These are phyloP conservation scores for Diddensiella transvaalensis DNA, from an alignment of 805 yeast genomes.

Conservation along the genomic window DNA sequence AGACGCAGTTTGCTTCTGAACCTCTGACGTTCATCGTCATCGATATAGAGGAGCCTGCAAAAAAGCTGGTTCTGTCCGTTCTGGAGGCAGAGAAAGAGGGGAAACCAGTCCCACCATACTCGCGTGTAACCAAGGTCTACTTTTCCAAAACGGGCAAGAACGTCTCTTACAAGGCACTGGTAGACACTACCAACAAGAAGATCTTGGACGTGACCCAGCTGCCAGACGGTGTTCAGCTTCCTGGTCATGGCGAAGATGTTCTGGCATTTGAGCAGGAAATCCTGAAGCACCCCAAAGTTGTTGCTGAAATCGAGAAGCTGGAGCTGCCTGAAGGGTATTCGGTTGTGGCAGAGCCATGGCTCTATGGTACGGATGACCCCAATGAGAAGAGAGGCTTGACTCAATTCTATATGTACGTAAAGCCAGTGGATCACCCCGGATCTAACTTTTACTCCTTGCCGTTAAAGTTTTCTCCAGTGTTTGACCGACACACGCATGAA, in stretches of 20 bases:
- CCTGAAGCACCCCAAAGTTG: conserved; percentile 51
- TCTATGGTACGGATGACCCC: conserved; percentile 70
- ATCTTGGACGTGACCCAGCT: conserved; percentile 51
- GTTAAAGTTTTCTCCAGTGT: conserved; percentile 77
- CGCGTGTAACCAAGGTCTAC: conserved; percentile 62
- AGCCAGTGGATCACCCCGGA: conserved; percentile 38
- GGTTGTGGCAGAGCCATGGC: conserved; percentile 75
- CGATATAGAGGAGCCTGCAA: conserved; percentile 72
- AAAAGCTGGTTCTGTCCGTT: conserved; percentile 61
- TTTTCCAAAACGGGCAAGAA: conserved; percentile 33
- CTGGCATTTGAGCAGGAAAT: conserved; percentile 50
- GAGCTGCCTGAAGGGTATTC: conserved; percentile 53
- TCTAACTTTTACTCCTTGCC: conserved; percentile 52
- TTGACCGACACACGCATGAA: conserved; percentile 65
- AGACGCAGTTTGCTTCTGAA: conserved; percentile 32
- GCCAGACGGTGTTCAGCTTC: conserved; percentile 62
- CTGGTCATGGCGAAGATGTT: conserved; percentile 64
- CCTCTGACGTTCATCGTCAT: conserved; percentile 49
- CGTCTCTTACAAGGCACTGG: conserved; percentile 50
- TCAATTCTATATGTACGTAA: conserved; percentile 72
- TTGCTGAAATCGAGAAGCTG: conserved; percentile 64
- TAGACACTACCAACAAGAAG: conserved; percentile 60
- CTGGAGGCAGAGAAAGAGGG: conserved; percentile 58
- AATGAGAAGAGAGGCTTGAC: conserved; percentile 43
- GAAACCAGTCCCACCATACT: conserved; percentile 48